Base-by-base conservation (phyloP, 2,329 filamentous ascomycete genomes). In the Phyllosticta paracitricarpa region DNA sequence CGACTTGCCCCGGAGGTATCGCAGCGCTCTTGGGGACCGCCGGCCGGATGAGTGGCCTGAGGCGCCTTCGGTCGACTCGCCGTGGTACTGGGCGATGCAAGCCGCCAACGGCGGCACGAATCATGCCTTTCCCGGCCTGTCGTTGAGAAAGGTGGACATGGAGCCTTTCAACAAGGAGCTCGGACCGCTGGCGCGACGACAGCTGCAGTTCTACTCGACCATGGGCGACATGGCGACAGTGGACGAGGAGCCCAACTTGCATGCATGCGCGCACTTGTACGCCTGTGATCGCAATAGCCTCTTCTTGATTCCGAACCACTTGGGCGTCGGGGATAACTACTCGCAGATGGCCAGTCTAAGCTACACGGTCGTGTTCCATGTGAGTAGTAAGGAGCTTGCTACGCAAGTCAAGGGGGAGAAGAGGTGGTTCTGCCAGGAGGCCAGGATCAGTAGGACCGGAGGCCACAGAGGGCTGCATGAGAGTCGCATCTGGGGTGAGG, bases 181-280 rank as follows among this genome's bases (percentile, higher is more conserved):
- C 4, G 62, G 66, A 59, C 68, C 75, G 1, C 67, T 76, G 8
- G 73, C 77, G 22, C 67, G 71, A 25, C 63, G 65, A 30, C 66
- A 62, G 68, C 76, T 63, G 71, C 75, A 10, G 61, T 75, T 64
- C 63, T 70, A 64, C 68, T 71, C 64, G 26, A 58, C 70, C 58
- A 14, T 76, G 67, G 62, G 72, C 68, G 63, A 73, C 68, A 57
- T 76, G 19, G 68, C 70, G 0, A 48, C 57, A 1, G 40, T 68
- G 4, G 67, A 67, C 2, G 33, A 65, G 51, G 68, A 66, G 33
- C 67, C 80, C 33, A 84, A 84, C 64, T 68, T 84, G 19, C 82
- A 84, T 64, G 78, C 81, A 0, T 82, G 79, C 65, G 81, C 81
- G 2, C 82, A 85, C 68, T 72, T 84, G 53, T 84, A 83, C 66